Evolutionary conservation across 1,284 basidiomycete species (phyloP).

Genomic region (Melanopsichium pennsylvanicum): DNA sequence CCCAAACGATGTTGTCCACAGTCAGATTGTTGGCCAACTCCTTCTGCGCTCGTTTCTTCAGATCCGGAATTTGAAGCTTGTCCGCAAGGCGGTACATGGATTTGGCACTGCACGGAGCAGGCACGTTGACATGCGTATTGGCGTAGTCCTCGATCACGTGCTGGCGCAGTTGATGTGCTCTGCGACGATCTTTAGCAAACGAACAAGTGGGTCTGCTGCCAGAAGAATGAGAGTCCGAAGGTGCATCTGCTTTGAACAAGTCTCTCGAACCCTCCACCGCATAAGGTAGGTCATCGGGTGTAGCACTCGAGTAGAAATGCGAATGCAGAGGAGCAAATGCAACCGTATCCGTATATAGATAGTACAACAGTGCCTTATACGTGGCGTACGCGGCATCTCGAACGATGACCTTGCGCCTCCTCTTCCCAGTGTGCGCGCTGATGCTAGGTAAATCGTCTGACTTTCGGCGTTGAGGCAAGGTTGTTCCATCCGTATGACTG

Average conservation of each 20-base stretch:
- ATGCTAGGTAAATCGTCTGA: constrained; percentile 1
- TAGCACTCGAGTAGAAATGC: constrained; percentile 65
- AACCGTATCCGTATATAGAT: constrained; percentile 84
- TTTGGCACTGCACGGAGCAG: constrained; percentile 84
- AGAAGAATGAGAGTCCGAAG: no score
- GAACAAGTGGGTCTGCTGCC: background rate
- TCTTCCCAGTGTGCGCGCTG: constrained; percentile 17
- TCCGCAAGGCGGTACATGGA: constrained; percentile 82
- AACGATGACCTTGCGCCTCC: constrained; percentile 68
- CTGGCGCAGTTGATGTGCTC: constrained; percentile 37
- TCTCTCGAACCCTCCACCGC: no score
- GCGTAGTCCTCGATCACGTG: constrained; percentile 46
- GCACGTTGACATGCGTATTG: constrained; percentile 69
- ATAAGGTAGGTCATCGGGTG: constrained; percentile 6
- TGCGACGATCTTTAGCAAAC: constrained; percentile 25
- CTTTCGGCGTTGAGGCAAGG: constrained; percentile 16
- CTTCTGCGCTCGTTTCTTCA: constrained; percentile 77
- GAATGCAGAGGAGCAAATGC: constrained; percentile 83
- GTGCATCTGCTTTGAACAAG: no score
- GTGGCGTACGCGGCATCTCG: constrained; percentile 82
- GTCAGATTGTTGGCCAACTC: constrained; percentile 80
- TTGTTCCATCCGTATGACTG: background rate
- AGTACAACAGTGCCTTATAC: constrained; percentile 83
- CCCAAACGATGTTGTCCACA: constrained; percentile 81
- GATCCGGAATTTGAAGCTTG: constrained; percentile 73